phyloP scores from a whole-genome alignment of 2,329 filamentous ascomycete genomes.

The Ascomycota sp. region DNA sequence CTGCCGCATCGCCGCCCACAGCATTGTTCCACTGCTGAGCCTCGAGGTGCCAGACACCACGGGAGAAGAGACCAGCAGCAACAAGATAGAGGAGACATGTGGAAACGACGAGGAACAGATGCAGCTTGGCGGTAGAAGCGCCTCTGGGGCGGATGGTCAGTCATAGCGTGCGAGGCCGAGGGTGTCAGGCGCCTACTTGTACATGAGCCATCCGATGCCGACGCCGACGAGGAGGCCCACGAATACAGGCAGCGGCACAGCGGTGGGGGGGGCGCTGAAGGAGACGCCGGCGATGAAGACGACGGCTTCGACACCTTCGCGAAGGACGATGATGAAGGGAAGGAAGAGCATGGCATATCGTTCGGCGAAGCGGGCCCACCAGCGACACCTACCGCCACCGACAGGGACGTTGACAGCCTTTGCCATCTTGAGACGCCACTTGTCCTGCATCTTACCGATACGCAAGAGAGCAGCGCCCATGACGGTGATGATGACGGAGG shows the following conservation, averaged over 20 bases:
- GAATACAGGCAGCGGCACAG: conserved; percentile 61
- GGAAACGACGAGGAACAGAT: conserved; percentile 62
- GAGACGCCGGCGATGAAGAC: conserved; percentile 75
- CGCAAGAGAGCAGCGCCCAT: conserved; percentile 66
- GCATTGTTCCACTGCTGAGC: conserved; percentile 45
- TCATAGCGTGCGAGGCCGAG: too few relatives aligned
- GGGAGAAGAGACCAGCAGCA: conserved; percentile 63
- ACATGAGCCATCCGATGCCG: conserved; percentile 52
- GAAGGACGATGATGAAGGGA: conserved; percentile 71
- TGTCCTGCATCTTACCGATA: conserved; percentile 64
- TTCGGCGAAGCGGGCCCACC: conserved; percentile 44
- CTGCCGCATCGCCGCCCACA: conserved; percentile 34
- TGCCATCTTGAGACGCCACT: conserved; percentile 71
- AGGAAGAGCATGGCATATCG: conserved; percentile 75
- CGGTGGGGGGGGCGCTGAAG: conserved; percentile 50
- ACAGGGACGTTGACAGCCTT: conserved; percentile 38
- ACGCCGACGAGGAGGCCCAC: conserved; percentile 48
- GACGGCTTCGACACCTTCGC: conserved; percentile 72
- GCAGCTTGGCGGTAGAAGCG: conserved; percentile 24
- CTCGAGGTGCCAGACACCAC: conserved; percentile 56
- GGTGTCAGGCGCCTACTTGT: too few relatives aligned
- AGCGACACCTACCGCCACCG: conserved; percentile 20
- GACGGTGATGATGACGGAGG: conserved; percentile 59
- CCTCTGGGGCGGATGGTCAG: conserved; percentile 10
- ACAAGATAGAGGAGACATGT: conserved; percentile 75